Percentiles rank a stretch among this genome's conserved stretches.
Conservation (phyloP, 2,329 filamentous ascomycete species). For the Lojkania enalia region DNA sequence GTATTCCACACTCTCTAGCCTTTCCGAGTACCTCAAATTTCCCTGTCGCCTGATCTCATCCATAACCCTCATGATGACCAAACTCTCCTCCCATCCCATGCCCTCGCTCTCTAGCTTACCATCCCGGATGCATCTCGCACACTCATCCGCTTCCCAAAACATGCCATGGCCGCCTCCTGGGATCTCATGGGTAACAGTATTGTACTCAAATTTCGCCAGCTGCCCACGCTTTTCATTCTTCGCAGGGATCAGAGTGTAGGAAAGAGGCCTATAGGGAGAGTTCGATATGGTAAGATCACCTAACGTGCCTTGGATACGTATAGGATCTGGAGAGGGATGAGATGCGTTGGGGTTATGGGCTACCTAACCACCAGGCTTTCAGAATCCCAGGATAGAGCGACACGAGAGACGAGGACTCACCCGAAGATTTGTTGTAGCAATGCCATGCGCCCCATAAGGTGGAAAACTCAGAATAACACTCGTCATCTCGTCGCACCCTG, state of each 20-base stretch:
- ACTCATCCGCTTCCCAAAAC: slow-evolving; percentile 83
- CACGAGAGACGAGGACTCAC: too few relatives aligned
- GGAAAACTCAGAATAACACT: slow-evolving; percentile 75
- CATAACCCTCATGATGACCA: slow-evolving; percentile 78
- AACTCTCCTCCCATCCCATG: slow-evolving; percentile 73
- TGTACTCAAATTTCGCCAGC: slow-evolving; percentile 41
- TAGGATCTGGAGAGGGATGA: slow-evolving; percentile 58
- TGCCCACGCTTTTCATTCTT: slow-evolving; percentile 45
- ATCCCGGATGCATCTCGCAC: slow-evolving; percentile 70
- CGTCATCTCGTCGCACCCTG: slow-evolving; percentile 72
- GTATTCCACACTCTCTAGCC: slow-evolving; percentile 63
- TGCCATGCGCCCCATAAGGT: slow-evolving; percentile 63
- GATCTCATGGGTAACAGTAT: slow-evolving; percentile 46
- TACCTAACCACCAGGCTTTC: too few relatives aligned
- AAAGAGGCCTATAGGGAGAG: slow-evolving; percentile 65
- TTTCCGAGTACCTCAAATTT: slow-evolving; percentile 61
- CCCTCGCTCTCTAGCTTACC: slow-evolving; percentile 65
- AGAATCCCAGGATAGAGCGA: too few relatives aligned
- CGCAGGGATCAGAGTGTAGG: slow-evolving; percentile 63
- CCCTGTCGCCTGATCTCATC: slow-evolving; percentile 65
- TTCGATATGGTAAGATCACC: slow-evolving; percentile 77
- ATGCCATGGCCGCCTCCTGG: slow-evolving; percentile 71
- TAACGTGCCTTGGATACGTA: slow-evolving; percentile 74
- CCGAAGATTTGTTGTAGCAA: slow-evolving; percentile 37
- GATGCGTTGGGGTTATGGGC: slow-evolving; percentile 60